A percentile compares a stretch with the other conserved stretches of the same genome.
phyloP scores from a whole-genome alignment of 2,329 filamentous ascomycete species.

The Emmonsiellopsis sp. region DNA sequence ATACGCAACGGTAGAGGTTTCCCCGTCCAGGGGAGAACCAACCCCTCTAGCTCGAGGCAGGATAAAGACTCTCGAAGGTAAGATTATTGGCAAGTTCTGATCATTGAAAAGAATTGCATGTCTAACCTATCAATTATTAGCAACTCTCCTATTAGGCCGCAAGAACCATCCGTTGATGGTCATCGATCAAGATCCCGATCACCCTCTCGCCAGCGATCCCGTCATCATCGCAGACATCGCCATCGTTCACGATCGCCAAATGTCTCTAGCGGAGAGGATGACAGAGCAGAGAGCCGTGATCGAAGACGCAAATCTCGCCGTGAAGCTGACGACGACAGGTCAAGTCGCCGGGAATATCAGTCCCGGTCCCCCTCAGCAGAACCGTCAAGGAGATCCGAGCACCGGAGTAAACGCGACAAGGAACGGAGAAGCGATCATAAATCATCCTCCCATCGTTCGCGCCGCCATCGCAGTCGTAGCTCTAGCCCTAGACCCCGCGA shows the following conservation, averaged over 20 bases:
- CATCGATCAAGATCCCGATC: conserved; percentile 15
- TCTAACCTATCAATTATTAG: conserved; percentile 10
- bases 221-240: conserved; percentile 42
- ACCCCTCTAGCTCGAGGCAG: neutral
- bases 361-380: conserved; percentile 60
- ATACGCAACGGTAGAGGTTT: conserved; percentile 53
- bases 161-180: conserved; percentile 17
- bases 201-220: conserved; percentile 32
- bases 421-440: conserved; percentile 35
- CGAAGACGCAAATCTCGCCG: conserved; percentile 22
- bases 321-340: conserved; percentile 32
- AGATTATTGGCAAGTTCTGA: neutral
- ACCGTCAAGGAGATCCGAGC: conserved; percentile 46
- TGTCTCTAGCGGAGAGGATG: conserved; percentile 22
- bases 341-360: conserved; percentile 32
- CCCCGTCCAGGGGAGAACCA: conserved; percentile 24
- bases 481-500: conserved; percentile 22
- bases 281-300: conserved; percentile 24
- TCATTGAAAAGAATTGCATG: neutral
- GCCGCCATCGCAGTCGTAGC: conserved; percentile 38
- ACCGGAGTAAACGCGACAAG: conserved; percentile 53
- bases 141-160: conserved; percentile 27
- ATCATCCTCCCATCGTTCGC: conserved; percentile 39
- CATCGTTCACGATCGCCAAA: conserved; percentile 41
- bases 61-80: conserved; percentile 23